These are phyloP conservation scores for Penicillium sp. DNA, from an alignment of 2,329 filamentous ascomycete genomes.

Conservation along the genomic window DNA sequence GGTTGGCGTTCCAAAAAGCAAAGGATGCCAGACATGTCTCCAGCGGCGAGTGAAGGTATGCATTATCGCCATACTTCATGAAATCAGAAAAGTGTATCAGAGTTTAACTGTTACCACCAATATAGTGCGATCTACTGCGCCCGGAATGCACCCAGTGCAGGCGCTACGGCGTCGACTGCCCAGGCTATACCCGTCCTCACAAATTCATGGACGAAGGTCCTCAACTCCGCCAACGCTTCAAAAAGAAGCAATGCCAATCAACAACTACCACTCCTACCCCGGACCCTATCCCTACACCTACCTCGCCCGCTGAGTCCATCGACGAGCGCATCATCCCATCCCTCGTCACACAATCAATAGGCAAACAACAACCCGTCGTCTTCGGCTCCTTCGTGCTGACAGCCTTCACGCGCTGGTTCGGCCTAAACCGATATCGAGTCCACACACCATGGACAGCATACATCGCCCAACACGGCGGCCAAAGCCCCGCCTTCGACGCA, in stretches of 20 bases:
- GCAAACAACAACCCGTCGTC: conserved; percentile 25
- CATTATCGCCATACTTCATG: not conserved
- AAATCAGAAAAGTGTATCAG: not conserved
- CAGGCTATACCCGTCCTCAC: conserved; percentile 29
- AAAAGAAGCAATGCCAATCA: conserved; percentile 5
- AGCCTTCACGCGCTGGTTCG: conserved; percentile 26
- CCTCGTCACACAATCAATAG: conserved; percentile 25
- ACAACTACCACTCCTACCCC: not conserved
- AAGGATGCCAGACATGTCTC: conserved; percentile 39
- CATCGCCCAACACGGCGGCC: conserved; percentile 21
- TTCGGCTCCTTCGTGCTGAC: conserved; percentile 29
- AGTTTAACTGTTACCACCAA: not conserved
- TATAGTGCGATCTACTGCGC: conserved; percentile 29
- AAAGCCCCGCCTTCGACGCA: conserved; percentile 25
- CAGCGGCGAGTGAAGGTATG: conserved; percentile 34
- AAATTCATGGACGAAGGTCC: conserved; percentile 39
- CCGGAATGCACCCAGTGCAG: conserved; percentile 34
- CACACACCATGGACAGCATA: conserved; percentile 26
- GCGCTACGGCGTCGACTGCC: conserved; percentile 35
- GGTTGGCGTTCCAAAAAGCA: conserved; percentile 40
- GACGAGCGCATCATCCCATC: conserved; percentile 26
- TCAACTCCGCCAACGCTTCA: conserved; percentile 30
- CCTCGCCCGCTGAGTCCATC: conserved; percentile 16
- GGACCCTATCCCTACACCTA: not conserved
- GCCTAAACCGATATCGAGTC: conserved; percentile 27